Conservation (phyloP, 306 rosid genomes). For the Pyrus pyrifolia region DNA sequence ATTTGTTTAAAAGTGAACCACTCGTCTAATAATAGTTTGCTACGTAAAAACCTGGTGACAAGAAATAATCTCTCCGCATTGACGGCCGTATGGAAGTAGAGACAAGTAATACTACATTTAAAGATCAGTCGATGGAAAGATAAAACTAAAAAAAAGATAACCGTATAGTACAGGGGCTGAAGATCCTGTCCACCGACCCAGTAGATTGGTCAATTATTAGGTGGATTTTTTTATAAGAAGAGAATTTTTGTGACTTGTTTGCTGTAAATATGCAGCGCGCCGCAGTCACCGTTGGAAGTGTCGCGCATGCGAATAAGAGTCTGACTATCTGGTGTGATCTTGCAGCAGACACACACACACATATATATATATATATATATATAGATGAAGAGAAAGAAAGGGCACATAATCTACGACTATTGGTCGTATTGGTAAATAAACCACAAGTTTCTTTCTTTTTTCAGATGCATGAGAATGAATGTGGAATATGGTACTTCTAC, state of each 20-base stretch:
- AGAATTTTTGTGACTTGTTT: conserved; percentile 1
- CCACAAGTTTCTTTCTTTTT: not conserved
- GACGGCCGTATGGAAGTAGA: not conserved
- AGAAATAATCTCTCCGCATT: not conserved
- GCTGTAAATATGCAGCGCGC: not conserved
- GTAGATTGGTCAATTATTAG: conserved; percentile 5
- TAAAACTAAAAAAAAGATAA: not conserved
- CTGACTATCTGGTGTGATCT: not conserved
- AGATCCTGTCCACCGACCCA: conserved; percentile 31
- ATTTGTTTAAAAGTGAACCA: not conserved
- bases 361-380: not conserved
- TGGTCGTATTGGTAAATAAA: not conserved
- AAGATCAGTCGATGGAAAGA: not conserved
- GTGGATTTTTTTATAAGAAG: not conserved
- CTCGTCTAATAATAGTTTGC: not conserved
- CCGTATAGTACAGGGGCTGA: not conserved
- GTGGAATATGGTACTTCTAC: not conserved
- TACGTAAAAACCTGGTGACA: not conserved
- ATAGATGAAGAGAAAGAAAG: not conserved
- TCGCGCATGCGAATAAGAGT: conserved; percentile 44
- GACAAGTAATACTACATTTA: too few relatives aligned
- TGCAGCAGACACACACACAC: not conserved
- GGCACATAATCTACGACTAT: not conserved
- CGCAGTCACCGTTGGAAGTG: conserved; percentile 38
- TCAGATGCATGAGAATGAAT: not conserved